A percentile compares a stretch with the other conserved stretches of the same genome.
Conservation (phyloP, 805 yeast genomes). For the Lachancea waltii region DNA sequence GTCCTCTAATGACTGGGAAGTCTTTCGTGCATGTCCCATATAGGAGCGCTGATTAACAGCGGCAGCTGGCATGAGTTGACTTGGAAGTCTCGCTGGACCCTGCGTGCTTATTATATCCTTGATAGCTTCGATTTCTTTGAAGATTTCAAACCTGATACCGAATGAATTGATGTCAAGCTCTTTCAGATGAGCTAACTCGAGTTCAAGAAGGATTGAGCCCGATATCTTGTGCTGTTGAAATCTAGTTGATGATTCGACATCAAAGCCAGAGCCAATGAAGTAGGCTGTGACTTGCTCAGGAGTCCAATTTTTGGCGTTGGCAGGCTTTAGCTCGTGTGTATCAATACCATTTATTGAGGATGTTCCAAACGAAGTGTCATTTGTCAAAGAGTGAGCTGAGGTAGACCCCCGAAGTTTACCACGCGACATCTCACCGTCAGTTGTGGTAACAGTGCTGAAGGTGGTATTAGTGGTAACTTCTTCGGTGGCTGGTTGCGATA, state of each 20-base stretch:
- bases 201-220: constrained; percentile 76
- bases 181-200: constrained; percentile 79
- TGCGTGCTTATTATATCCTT: constrained; percentile 20
- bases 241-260: constrained; percentile 63
- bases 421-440: constrained; percentile 14
- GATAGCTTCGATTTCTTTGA: constrained; percentile 77
- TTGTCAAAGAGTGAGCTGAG: constrained; percentile 14
- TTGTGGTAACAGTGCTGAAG: constrained; percentile 4
- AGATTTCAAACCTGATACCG: constrained; percentile 91
- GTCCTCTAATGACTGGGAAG: constrained; percentile 7
- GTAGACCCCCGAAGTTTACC: constrained; percentile 4
- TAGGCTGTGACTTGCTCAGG: constrained; percentile 81
- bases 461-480: constrained; percentile 2
- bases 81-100: constrained; percentile 6
- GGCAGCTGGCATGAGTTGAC: constrained; percentile 40
- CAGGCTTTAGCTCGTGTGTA: constrained; percentile 38
- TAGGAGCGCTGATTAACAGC: constrained; percentile 18
- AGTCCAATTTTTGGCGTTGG: constrained; percentile 59
- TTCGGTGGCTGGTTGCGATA: constrained; percentile 1
- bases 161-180: constrained; percentile 88
- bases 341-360: constrained; percentile 18
- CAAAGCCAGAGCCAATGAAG: constrained; percentile 68
- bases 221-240: constrained; percentile 85
- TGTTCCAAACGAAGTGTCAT: constrained; percentile 12
- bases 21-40: constrained; percentile 7